These are phyloP conservation scores for Barnettozyma populi DNA, from an alignment of 805 yeast species.

Conservation along the genomic window DNA sequence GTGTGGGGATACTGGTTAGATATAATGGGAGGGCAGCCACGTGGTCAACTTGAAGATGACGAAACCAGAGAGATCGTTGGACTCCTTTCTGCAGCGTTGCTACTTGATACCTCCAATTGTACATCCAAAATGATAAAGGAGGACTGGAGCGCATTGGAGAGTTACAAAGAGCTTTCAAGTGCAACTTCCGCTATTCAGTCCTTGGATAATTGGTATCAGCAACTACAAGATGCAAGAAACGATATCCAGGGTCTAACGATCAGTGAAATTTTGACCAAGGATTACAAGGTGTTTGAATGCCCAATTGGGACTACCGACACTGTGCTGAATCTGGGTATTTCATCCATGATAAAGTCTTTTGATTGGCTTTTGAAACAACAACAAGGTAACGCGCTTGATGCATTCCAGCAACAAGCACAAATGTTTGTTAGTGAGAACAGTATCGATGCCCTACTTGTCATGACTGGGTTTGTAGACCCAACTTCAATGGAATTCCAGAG, in stretches of 20 bases:
- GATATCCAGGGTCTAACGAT: slow-evolving; percentile 57
- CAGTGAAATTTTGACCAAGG: slow-evolving; percentile 67
- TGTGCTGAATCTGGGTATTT: slow-evolving; percentile 55
- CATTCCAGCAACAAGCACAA: slow-evolving; percentile 28
- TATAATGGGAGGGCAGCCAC: background rate
- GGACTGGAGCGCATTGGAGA: slow-evolving; percentile 44
- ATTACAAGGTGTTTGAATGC: slow-evolving; percentile 68
- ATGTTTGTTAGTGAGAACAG: slow-evolving; percentile 20
- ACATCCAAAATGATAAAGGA: slow-evolving; percentile 52
- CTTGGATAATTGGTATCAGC: slow-evolving; percentile 20
- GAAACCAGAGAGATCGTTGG: slow-evolving; percentile 14
- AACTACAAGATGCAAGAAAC: slow-evolving; percentile 46
- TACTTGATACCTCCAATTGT: slow-evolving; percentile 73
- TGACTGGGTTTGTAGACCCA: slow-evolving; percentile 37
- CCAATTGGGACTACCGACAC: slow-evolving; percentile 25
- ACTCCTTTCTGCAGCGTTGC: slow-evolving; percentile 59
- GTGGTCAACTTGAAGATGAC: slow-evolving; percentile 14
- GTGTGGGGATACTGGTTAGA: slow-evolving; percentile 57
- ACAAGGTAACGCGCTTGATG: slow-evolving; percentile 14
- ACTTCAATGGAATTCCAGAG: slow-evolving; percentile 32
- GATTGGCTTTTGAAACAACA: slow-evolving; percentile 28
- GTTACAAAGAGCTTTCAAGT: slow-evolving; percentile 26
- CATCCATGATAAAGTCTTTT: slow-evolving; percentile 64
- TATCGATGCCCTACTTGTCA: slow-evolving; percentile 32
- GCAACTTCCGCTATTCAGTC: background rate